Evolutionary conservation across 352 stramenopile genomes (phyloP).

Genomic region (Globisporangium emineosum): DNA sequence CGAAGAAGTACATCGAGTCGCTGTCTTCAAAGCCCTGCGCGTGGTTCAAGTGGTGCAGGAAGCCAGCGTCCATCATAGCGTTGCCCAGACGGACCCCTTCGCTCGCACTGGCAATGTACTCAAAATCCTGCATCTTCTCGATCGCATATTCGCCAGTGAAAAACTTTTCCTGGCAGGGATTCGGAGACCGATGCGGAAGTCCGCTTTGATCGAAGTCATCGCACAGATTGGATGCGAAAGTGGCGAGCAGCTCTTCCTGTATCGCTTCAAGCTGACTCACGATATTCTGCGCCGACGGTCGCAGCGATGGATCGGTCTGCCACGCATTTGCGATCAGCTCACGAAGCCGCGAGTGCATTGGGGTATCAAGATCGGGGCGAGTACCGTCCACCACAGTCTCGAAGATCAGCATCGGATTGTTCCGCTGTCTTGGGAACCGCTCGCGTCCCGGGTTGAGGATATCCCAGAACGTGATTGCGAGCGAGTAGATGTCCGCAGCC

Average conservation of each 20-base stretch:
- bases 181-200: not conserved
- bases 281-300: slow-evolving; percentile 46
- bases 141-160: slow-evolving; percentile 30
- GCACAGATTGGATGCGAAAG: slow-evolving; percentile 43
- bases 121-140: slow-evolving; percentile 35
- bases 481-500: slow-evolving; percentile 65
- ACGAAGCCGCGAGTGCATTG: slow-evolving; percentile 40
- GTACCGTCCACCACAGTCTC: slow-evolving; percentile 42
- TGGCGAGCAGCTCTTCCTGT: slow-evolving; percentile 55
- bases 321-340: slow-evolving; percentile 57
- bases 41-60: slow-evolving; percentile 52
- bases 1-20: slow-evolving; percentile 48
- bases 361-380: slow-evolving; percentile 39
- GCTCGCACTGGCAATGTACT: slow-evolving; percentile 19
- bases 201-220: slow-evolving; percentile 31
- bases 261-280: slow-evolving; percentile 47
- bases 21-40: slow-evolving; percentile 31
- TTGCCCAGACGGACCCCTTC: slow-evolving; percentile 50
- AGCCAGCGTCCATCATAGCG: slow-evolving; percentile 56
- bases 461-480: slow-evolving; percentile 68
- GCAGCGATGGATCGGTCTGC: slow-evolving; percentile 43
- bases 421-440: slow-evolving; percentile 37
- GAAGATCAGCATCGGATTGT: slow-evolving; percentile 54
- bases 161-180: slow-evolving; percentile 20
- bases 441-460: slow-evolving; percentile 46